phyloP scores from a whole-genome alignment of 208 protist species.

The Naegleria gruberi region DNA sequence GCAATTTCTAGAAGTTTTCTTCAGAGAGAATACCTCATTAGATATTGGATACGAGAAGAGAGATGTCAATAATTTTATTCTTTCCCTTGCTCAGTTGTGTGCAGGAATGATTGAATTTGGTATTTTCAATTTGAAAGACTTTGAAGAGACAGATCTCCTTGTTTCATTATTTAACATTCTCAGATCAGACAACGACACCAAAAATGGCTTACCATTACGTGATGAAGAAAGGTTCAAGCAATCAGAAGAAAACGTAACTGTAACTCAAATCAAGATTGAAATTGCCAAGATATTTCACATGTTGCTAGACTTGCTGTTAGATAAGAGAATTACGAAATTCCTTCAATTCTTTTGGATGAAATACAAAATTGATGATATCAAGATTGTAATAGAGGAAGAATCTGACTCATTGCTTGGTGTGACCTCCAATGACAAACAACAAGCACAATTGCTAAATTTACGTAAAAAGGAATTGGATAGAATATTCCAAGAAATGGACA shows the following conservation, averaged over 20 bases:
- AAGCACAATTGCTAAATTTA: background rate
- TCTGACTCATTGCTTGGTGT: background rate
- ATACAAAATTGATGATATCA: background rate
- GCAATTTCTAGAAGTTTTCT: background rate
- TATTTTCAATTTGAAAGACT: background rate
- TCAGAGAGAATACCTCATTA: background rate
- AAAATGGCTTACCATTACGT: background rate
- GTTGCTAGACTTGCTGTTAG: background rate
- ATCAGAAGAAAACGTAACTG: background rate
- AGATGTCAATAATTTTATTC: background rate
- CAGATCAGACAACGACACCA: background rate
- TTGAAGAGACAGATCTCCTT: background rate
- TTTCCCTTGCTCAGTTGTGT: background rate
- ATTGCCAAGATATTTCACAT: background rate
- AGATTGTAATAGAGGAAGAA: background rate
- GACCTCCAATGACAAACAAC: background rate
- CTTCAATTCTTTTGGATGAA: background rate
- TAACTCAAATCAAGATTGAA: background rate
- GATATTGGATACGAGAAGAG: background rate
- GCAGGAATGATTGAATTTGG: slow-evolving; percentile 1
- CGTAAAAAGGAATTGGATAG: background rate
- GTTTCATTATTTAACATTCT: background rate
- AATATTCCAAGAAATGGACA: background rate
- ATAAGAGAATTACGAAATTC: background rate
- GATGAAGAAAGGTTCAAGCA: background rate